Evolutionary conservation across 2,329 filamentous ascomycete genomes (phyloP), one percentile per base, ranked within the genome.

Genomic region (Verticillium dahliae): DNA sequence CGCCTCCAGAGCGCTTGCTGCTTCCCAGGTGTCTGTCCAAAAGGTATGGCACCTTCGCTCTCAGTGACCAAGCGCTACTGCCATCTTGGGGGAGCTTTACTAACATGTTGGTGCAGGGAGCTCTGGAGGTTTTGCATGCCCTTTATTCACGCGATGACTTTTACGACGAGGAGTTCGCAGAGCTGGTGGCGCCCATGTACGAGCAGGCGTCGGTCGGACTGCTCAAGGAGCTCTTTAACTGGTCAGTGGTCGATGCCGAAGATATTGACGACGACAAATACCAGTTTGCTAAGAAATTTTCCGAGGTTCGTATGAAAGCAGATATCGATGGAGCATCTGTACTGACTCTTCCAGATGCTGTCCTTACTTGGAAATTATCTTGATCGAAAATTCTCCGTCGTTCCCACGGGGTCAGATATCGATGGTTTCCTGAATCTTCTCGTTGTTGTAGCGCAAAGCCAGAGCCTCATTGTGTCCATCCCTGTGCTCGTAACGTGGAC

Each of bases 261-360:
- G 89, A 97, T 68, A 86, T 97, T 62, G 91, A 97, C 67, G 92
- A 97, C 69, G 89, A 92, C 70, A 96, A 92, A 72, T 98, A 99
- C 72, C 87, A 91, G 61, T 87, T 97, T 67, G 87, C 91, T 50
- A 98, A 98, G 78, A 97, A 96, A 75, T 85, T 98, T 56, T 92
- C 93, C 1, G 95, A 99, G 84, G 90, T 92, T 81, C 66, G 77
- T 67, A 14, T 35, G 54, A 54, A 11, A 34, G 54, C 50, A 13
- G 9, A 27, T 52, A 4, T 11, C 11, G 22, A 10, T 41, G 14
- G 13, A 15, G 11, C 3, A 15, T 41, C 39, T 11, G 2, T 41
- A 38, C 38, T 59, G 56, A 56, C 7, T 57, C 39, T 35, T 3
- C 50, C 62, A 95, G 90, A 86, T 97, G 78, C 80, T 97, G 10